Evolutionary conservation across 1,284 basidiomycete genomes (phyloP), one percentile per base, ranked within the genome.

Genomic region (Mrakiaceae sp.): DNA sequence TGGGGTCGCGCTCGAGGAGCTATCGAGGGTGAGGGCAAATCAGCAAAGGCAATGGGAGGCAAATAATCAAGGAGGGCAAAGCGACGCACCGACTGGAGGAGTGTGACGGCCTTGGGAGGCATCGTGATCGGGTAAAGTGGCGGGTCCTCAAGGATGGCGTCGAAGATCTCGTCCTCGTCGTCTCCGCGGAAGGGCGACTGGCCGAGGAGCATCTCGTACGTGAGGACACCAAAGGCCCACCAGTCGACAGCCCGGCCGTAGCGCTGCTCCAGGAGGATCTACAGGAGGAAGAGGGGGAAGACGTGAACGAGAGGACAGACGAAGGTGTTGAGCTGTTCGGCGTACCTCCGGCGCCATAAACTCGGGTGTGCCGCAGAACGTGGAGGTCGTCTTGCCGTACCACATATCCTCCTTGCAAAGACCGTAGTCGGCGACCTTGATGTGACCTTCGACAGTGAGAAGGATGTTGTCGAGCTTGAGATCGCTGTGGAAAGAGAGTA

Each of bases 371-470:
- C 96, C 96, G 78, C 96, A 99, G 78, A 99, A 99, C 0, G 96
- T 99, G 74, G 88, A 91, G 4, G 96, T 99, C n/a, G 95, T 98
- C 72, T 86, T 86, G 16, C 93, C 93, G 71, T 82, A 86, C 88
- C 90, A 96, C 95, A 99, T 98, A 27, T 97, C 91, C 75, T 98
- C 96, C 77, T 99, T 98, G 78, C 96, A 99, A 62, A 99, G 81
- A 76, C 96, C 96, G 75, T 98, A 98, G 80, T 98, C 96, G 63
- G 93, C 96, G 16, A 99, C 92, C 77, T 98, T 98, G 74, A 99
- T 89, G 73, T 99, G 96, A 0, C 96, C 96, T 70, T 98, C 96
- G 52, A 97, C 79, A 8, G 95, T 98, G 72, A 99, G 79, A 64
- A 99, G 81, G 71, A 99, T 99, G 75, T 99, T 98, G 77, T 99